These are phyloP conservation scores for Trifolium repens DNA, from an alignment of 306 rosid genomes.

Conservation along the genomic window DNA sequence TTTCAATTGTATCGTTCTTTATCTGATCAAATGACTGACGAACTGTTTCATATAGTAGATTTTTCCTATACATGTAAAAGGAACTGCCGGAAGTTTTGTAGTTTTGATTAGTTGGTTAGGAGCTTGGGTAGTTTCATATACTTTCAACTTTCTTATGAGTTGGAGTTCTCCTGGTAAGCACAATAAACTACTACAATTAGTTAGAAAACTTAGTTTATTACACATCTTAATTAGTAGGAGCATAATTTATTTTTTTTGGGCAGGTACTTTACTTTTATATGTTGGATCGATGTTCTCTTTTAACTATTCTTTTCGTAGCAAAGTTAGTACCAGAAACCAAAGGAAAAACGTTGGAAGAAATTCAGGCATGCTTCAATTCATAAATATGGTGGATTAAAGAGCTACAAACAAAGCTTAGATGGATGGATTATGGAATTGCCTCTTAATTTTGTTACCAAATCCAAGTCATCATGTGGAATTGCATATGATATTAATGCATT, in stretches of 20 bases:
- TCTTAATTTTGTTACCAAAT: neutral
- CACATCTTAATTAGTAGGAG: constrained; percentile 2
- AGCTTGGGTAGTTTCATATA: constrained; percentile 74
- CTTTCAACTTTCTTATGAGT: constrained; percentile 72
- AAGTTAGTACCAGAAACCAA: constrained; percentile 83
- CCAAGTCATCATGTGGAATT: neutral
- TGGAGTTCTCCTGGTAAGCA: constrained; percentile 76
- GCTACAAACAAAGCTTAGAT: neutral
- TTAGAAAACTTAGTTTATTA: neutral
- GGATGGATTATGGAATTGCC: too few relatives aligned
- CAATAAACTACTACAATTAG: neutral
- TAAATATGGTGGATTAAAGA: constrained; percentile 11
- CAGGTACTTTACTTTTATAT: constrained; percentile 74
- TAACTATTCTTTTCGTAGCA: constrained; percentile 68
- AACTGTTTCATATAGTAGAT: constrained; percentile 49
- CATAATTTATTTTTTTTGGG: constrained; percentile 3
- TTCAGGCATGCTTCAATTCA: constrained; percentile 66
- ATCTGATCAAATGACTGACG: too few relatives aligned
- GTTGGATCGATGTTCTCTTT: constrained; percentile 55
- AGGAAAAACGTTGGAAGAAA: constrained; percentile 83
- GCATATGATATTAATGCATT: too few relatives aligned
- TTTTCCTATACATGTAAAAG: constrained; percentile 80
- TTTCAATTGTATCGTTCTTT: too few relatives aligned
- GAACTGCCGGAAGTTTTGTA: constrained; percentile 75
- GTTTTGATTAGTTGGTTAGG: constrained; percentile 74